A percentile compares a stretch with the other conserved stretches of the same genome.
Evolutionary conservation across 164 flowering plant genomes (phyloP).

Genomic region (Annona squamosa): DNA sequence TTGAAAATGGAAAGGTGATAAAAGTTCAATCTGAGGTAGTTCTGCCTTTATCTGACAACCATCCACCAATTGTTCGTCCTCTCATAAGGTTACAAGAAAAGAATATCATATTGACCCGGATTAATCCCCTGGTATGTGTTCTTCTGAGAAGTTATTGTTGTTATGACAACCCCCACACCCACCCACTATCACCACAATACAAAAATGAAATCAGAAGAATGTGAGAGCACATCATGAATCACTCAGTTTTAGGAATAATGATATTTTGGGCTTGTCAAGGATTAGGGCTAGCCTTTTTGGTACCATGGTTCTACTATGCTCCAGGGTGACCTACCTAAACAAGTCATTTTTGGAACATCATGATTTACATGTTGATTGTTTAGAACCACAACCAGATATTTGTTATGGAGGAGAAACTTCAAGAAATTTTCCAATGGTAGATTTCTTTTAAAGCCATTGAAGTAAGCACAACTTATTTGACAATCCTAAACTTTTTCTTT

Average conservation of each 20-base stretch:
- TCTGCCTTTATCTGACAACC: conserved; percentile 82
- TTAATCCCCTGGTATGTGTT: conserved; percentile 74
- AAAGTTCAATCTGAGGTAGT: conserved; percentile 76
- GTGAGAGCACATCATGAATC: too few relatives aligned
- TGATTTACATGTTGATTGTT: too few relatives aligned
- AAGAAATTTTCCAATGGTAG: neutral
- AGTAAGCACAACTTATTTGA: neutral
- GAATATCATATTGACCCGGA: conserved; percentile 91
- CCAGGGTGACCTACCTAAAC: too few relatives aligned
- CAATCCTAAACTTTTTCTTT: conserved; percentile 10
- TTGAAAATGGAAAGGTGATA: conserved; percentile 76
- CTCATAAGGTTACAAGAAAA: conserved; percentile 79
- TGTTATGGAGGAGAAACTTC: neutral
- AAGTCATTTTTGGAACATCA: too few relatives aligned
- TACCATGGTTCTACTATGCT: too few relatives aligned
- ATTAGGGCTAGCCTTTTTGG: too few relatives aligned
- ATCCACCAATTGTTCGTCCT: conserved; percentile 76
- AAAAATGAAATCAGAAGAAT: neutral
- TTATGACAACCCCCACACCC: neutral
- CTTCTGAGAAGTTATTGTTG: neutral
- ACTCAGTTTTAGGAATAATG: too few relatives aligned
- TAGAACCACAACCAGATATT: too few relatives aligned
- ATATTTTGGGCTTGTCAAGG: neutral
- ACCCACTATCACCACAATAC: neutral
- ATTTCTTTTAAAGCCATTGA: neutral